Base-by-base conservation (phyloP, 495 filamentous ascomycete genomes). In the Neurospora sp. region DNA sequence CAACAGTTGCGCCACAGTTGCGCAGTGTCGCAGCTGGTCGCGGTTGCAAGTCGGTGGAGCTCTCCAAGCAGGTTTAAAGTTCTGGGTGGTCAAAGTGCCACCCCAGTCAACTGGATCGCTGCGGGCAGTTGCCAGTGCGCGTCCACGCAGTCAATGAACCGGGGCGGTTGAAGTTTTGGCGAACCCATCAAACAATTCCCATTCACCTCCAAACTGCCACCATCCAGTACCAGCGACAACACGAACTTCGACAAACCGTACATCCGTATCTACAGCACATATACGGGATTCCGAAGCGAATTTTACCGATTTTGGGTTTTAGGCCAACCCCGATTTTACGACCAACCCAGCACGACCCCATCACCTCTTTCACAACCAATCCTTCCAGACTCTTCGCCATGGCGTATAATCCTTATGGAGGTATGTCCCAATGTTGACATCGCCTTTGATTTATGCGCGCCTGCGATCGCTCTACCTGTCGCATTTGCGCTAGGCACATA, bases 391-490 rank as follows among this genome's bases (percentile, higher is more conserved):
- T 71, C 77, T 38, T 71, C 77, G 78, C 70, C 77, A 87, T 83
- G 80, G 90, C 94, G 82, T 95, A 93, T 81, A 93, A 94, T 82
- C 89, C 88, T 40, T 95, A 94, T 78, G 90, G 90, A 86, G 85
- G 93, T 93, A 81, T 81, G 87, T 80, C n/a, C 71, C 22, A 61
- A 14, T 61, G 22, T 31, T 8, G 22, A 31, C 20, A 7, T 14
- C 12, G 20, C 47, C 10, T 20, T 59, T 14, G 20, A 6, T 59
- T 10, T 53, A 53, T 68, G 12, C 59, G 65, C 40, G 68, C 45
- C 37, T 59, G 39, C 61, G 10, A 27, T 72, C 22, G 39, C 39
- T 45, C 45, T 70, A 70, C 61, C 42, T n/a, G 31, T 16, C 18
- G 12, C n/a, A 12, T 39, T 22, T 20, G 10, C 16, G 16, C 20